These are phyloP conservation scores for Arachis hypogaea DNA, from an alignment of 306 rosid genomes.

Conservation along the genomic window DNA sequence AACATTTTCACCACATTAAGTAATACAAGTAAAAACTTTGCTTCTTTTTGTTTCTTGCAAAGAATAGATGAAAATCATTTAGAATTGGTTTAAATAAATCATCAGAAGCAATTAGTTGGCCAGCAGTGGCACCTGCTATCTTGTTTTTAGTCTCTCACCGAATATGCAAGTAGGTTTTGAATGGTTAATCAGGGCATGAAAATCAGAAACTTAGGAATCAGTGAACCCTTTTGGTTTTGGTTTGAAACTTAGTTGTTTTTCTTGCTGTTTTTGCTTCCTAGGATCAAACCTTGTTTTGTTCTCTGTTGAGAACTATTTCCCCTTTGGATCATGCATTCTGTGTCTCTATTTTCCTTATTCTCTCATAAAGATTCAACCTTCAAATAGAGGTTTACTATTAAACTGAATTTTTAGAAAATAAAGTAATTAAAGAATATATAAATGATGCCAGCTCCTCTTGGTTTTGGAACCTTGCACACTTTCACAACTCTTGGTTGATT, in stretches of 20 bases:
- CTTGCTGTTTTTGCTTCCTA: constrained; percentile 44
- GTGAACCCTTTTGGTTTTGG: constrained; percentile 20
- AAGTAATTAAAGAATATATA: no score
- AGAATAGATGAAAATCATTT: constrained; percentile 19
- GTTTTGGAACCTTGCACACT: no score
- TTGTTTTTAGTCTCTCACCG: neutral
- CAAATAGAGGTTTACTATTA: neutral
- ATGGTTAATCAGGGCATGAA: neutral
- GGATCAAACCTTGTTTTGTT: constrained; percentile 41
- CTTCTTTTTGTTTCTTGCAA: neutral
- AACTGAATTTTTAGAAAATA: no score
- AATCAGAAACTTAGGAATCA: neutral
- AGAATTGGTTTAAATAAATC: neutral
- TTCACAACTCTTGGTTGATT: no score
- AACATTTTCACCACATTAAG: neutral
- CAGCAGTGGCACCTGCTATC: neutral
- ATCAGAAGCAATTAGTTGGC: neutral
- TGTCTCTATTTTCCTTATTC: constrained; percentile 18
- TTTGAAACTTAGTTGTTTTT: constrained; percentile 40
- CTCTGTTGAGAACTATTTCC: constrained; percentile 25
- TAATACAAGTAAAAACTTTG: neutral
- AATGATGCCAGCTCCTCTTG: no score
- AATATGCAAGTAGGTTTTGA: neutral
- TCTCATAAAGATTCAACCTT: constrained; percentile 20
- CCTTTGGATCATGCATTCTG: constrained; percentile 56